Percentiles rank a stretch among this genome's conserved stretches.
Conservation (phyloP, 352 stramenopile genomes). For the Phytophthora tubulina region DNA sequence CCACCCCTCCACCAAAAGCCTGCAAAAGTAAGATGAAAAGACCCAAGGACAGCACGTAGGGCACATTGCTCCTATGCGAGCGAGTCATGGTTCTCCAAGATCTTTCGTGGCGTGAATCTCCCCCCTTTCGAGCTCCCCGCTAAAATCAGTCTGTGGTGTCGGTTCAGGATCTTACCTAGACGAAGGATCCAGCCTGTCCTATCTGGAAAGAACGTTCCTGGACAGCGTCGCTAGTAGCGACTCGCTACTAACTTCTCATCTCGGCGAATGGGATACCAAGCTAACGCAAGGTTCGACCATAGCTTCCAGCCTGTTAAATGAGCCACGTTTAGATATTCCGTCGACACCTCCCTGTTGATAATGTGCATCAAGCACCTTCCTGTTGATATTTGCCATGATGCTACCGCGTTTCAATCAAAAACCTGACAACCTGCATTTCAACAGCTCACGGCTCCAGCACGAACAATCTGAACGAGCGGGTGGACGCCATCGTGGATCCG, state of each 20-base stretch:
- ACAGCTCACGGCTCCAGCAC: conserved; percentile 54
- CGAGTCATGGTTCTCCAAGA: conserved; percentile 25
- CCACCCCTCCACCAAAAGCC: conserved; percentile 13
- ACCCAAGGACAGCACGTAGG: background rate
- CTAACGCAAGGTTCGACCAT: background rate
- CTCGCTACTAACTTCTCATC: too few species aligned
- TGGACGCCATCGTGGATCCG: conserved; percentile 60
- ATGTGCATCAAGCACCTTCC: conserved; percentile 6
- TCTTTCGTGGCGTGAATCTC: conserved; percentile 7
- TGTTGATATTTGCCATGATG: too few species aligned
- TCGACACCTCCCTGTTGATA: conserved; percentile 2
- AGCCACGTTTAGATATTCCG: background rate
- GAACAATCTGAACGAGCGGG: conserved; percentile 75
- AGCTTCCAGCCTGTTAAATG: background rate
- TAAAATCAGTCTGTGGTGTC: conserved; percentile 31
- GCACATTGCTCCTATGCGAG: conserved; percentile 1
- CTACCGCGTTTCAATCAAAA: background rate
- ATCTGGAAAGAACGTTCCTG: conserved; percentile 9
- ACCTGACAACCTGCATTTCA: background rate
- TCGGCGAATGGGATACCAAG: background rate
- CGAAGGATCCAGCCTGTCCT: conserved; percentile 1
- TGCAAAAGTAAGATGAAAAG: conserved; percentile 22
- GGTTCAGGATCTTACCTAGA: conserved; percentile 22
- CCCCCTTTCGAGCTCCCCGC: background rate
- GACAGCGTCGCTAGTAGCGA: background rate